These are phyloP conservation scores for Chlamydomonas reinhardtii DNA, from an alignment of 163 green algal species.

Conservation along the genomic window DNA sequence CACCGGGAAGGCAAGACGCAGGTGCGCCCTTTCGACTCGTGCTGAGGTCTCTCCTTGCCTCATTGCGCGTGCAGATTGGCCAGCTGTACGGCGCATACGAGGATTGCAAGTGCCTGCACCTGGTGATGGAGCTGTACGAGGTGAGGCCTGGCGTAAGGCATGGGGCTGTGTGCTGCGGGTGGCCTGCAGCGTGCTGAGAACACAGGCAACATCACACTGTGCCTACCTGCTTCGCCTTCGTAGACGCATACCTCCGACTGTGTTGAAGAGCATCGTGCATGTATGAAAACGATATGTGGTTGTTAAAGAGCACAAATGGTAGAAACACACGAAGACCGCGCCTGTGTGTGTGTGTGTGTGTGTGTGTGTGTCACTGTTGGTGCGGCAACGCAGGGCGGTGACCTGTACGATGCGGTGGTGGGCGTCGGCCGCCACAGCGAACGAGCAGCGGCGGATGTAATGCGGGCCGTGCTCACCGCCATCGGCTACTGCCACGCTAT, in stretches of 20 bases:
- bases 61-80: slow-evolving; percentile 61
- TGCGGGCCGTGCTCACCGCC: slow-evolving; percentile 69
- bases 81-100: slow-evolving; percentile 85
- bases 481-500: slow-evolving; percentile 92
- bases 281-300: too few relatives aligned
- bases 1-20: too few relatives aligned
- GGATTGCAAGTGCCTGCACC: slow-evolving; percentile 84
- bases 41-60: neutral
- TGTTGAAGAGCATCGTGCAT: too few relatives aligned
- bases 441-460: slow-evolving; percentile 59
- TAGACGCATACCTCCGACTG: neutral
- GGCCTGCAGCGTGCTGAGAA: neutral
- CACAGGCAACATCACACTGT: neutral
- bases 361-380: too few relatives aligned
- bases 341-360: too few relatives aligned
- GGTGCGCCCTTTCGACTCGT: neutral
- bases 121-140: slow-evolving; percentile 88
- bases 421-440: slow-evolving; percentile 50
- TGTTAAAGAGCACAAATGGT: too few relatives aligned
- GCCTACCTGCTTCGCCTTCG: too few relatives aligned
- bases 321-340: too few relatives aligned
- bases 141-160: neutral
- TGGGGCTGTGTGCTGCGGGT: too few relatives aligned
- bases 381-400: neutral
- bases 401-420: slow-evolving; percentile 73